phyloP scores from a whole-genome alignment of 257 asterid species.

The Solanum tacnaense region DNA sequence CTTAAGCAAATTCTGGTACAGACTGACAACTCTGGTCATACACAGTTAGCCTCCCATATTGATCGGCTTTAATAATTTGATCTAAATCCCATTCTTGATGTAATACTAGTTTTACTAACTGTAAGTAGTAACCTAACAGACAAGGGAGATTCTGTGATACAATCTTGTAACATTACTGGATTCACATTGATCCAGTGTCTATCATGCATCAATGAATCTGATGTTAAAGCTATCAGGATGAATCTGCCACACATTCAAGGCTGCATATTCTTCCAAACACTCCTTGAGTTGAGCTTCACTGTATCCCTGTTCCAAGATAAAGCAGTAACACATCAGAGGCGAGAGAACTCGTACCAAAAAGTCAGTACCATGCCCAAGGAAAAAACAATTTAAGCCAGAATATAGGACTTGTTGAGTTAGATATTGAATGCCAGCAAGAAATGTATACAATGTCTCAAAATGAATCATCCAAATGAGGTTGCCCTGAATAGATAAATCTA shows the following conservation, averaged over 20 bases:
- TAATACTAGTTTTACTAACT: not conserved
- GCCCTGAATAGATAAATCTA: not conserved
- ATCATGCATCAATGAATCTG: slow-evolving; percentile 67
- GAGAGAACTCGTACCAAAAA: not conserved
- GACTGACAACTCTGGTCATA: not conserved
- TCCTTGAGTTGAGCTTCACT: slow-evolving; percentile 93
- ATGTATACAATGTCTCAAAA: not conserved
- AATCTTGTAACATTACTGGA: not conserved
- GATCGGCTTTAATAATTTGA: not conserved
- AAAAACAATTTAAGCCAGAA: not conserved
- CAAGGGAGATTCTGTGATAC: not conserved
- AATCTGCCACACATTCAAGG: slow-evolving; percentile 96
- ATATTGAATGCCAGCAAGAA: not conserved
- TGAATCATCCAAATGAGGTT: not conserved
- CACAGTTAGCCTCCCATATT: not conserved
- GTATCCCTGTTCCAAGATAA: slow-evolving; percentile 66
- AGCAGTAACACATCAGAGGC: slow-evolving; percentile 2
- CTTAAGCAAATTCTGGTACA: not conserved
- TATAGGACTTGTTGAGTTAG: not conserved
- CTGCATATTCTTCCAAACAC: slow-evolving; percentile 94
- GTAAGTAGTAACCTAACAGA: not conserved
- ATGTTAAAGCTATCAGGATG: slow-evolving; percentile 91
- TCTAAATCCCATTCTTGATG: not conserved
- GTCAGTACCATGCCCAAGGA: not conserved
- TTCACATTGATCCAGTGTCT: not conserved